phyloP scores from a whole-genome alignment of 2,329 filamentous ascomycete genomes.

The Cyphellophora europaea region DNA sequence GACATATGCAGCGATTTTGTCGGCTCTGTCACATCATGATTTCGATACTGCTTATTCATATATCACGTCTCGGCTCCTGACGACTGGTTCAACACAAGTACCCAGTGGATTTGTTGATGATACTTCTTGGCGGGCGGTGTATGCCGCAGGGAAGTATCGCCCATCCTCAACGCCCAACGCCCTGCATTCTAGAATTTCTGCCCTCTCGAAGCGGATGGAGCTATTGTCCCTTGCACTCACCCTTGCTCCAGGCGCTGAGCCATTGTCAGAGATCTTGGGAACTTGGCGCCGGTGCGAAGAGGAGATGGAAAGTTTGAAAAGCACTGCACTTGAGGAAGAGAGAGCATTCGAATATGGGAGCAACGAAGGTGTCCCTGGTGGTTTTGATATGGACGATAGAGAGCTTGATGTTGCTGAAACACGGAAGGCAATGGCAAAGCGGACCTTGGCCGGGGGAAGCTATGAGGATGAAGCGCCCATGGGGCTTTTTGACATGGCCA shows the following conservation, averaged over 20 bases:
- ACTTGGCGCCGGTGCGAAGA: constrained; percentile 57
- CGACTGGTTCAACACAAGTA: constrained; percentile 16
- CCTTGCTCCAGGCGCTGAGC: constrained; percentile 46
- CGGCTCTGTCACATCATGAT: constrained; percentile 33
- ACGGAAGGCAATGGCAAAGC: constrained; percentile 27
- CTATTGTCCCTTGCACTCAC: constrained; percentile 53
- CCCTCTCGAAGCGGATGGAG: constrained; percentile 55
- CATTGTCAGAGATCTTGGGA: constrained; percentile 50
- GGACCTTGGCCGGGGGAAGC: constrained; percentile 20
- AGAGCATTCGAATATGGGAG: constrained; percentile 48
- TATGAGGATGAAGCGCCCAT: constrained; percentile 36
- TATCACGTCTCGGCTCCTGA: constrained; percentile 48
- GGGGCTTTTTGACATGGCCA: constrained; percentile 42
- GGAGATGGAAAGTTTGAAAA: constrained; percentile 45
- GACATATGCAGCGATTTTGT: constrained; percentile 35
- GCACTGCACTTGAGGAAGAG: constrained; percentile 47
- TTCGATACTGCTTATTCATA: constrained; percentile 59
- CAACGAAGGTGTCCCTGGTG: constrained; percentile 34
- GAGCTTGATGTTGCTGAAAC: constrained; percentile 38
- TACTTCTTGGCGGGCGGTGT: constrained; percentile 55
- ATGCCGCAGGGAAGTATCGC: constrained; percentile 50
- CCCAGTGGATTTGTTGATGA: constrained; percentile 37
- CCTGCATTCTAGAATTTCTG: constrained; percentile 38
- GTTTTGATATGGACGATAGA: constrained; percentile 32
- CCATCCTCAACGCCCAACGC: constrained; percentile 22